phyloP scores from a whole-genome alignment of 2,329 filamentous ascomycete genomes.

The Alternaria postmessia region DNA sequence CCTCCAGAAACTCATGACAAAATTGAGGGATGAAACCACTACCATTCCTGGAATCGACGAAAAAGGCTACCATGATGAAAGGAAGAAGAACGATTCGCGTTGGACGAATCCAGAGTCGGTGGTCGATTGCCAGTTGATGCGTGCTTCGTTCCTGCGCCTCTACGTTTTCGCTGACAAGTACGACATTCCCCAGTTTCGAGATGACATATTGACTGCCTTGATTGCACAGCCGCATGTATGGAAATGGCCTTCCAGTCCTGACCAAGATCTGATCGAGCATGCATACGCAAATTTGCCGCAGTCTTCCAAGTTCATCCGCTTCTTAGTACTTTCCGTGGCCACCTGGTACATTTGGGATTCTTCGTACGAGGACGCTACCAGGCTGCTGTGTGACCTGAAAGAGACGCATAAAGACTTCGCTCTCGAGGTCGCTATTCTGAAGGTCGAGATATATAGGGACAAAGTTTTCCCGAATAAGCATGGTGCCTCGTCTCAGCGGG shows the following conservation, averaged over 20 bases:
- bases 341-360: neutral
- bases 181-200: neutral
- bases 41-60: neutral
- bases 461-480: accelerated
- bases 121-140: neutral
- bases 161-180: neutral
- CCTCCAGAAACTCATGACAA: neutral
- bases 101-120: neutral
- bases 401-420: neutral
- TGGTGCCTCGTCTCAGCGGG: accelerated
- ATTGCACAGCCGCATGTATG: neutral
- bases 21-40: neutral
- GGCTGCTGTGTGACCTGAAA: accelerated
- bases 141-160: neutral
- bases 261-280: accelerated
- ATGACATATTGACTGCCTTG: neutral
- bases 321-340: neutral
- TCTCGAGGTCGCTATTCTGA: neutral
- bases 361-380: accelerated
- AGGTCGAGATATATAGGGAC: neutral
- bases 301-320: neutral
- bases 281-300: neutral
- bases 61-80: too few relatives aligned
- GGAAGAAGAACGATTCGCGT: too few relatives aligned
- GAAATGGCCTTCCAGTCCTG: neutral